Percentiles rank a stretch among this genome's conserved stretches.
phyloP scores from a whole-genome alignment of 768 basidiomycete genomes.

The Astraeus odoratus region DNA sequence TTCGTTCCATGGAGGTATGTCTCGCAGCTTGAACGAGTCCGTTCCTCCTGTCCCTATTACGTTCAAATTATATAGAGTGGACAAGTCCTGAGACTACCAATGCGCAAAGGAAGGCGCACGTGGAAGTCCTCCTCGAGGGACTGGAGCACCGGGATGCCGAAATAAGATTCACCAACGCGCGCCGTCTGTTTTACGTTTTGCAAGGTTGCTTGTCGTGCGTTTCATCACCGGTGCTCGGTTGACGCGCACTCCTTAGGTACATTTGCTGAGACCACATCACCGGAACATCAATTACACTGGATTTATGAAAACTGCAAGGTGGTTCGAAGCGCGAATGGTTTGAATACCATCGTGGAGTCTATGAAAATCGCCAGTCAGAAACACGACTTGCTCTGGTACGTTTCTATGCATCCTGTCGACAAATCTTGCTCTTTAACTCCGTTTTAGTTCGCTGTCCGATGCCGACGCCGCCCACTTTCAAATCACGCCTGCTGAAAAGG shows the following conservation, averaged over 20 bases:
- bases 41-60: background rate
- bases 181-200: slow-evolving; percentile 81
- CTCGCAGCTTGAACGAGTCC: background rate
- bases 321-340: slow-evolving; percentile 76
- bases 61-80: slow-evolving; percentile 55
- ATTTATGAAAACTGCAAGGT: slow-evolving; percentile 91
- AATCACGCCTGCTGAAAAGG: slow-evolving; percentile 61
- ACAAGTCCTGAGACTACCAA: slow-evolving; percentile 50
- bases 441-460: slow-evolving; percentile 63
- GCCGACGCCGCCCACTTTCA: slow-evolving; percentile 65
- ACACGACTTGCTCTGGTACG: slow-evolving; percentile 76
- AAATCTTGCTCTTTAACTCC: slow-evolving; percentile 1
- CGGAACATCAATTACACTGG: slow-evolving; percentile 93
- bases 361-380: slow-evolving; percentile 86
- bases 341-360: slow-evolving; percentile 77
- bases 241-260: slow-evolving; percentile 47
- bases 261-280: slow-evolving; percentile 84
- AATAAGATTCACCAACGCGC: slow-evolving; percentile 80
- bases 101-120: slow-evolving; percentile 58
- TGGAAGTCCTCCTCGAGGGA: slow-evolving; percentile 78
- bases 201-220: slow-evolving; percentile 54
- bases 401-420: slow-evolving; percentile 4
- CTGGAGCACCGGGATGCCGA: slow-evolving; percentile 83
- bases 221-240: slow-evolving; percentile 4
- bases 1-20: slow-evolving; percentile 69